These are phyloP conservation scores for Backusella parvicylindrica DNA, from an alignment of 192 early-diverging fungal species.

Conservation along the genomic window DNA sequence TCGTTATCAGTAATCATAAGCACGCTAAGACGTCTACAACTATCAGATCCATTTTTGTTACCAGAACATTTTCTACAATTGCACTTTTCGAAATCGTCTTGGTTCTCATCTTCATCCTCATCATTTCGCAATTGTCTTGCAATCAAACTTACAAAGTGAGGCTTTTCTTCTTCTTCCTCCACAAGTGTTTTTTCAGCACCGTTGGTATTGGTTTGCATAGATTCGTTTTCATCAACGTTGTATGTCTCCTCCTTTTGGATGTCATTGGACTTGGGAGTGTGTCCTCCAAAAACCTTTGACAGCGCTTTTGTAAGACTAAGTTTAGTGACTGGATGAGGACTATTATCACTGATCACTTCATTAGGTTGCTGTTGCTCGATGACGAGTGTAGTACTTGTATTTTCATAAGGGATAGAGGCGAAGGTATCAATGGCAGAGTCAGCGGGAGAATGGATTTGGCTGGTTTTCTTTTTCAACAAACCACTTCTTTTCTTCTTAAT, in stretches of 20 bases:
- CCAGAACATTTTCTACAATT: constrained; percentile 10
- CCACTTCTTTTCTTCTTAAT: not conserved
- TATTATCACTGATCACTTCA: not conserved
- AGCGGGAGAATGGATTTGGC: not conserved
- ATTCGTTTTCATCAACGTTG: not conserved
- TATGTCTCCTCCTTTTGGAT: not conserved
- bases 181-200: not conserved
- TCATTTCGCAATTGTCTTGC: constrained; percentile 20
- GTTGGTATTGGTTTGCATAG: not conserved
- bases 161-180: not conserved
- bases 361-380: not conserved
- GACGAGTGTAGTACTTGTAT: not conserved
- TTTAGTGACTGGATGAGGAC: not conserved
- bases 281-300: not conserved
- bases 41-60: not conserved
- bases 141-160: constrained; percentile 25
- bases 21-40: constrained; percentile 19
- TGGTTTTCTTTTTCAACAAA: not conserved
- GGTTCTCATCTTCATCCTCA: not conserved
- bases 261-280: not conserved
- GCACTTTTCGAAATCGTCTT: constrained; percentile 15
- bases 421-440: not conserved
- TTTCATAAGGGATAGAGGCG: constrained; percentile 9
- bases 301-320: not conserved
- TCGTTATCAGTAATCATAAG: constrained; percentile 8